Evolutionary conservation across 2,329 filamentous ascomycete genomes (phyloP).

Genomic region (Cryphonectria japonica): DNA sequence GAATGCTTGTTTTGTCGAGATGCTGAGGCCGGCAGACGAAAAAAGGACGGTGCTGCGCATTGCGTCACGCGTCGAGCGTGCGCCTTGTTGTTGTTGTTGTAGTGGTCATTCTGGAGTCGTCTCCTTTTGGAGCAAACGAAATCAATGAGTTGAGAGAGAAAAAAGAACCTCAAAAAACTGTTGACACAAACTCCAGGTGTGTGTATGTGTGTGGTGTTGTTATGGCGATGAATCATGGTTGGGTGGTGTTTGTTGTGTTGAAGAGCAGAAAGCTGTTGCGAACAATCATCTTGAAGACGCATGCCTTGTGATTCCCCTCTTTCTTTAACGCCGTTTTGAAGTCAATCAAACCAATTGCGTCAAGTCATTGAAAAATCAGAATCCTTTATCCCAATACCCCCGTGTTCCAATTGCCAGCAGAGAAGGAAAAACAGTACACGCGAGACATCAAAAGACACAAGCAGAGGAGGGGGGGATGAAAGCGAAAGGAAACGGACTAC

Average conservation of each 20-base stretch:
- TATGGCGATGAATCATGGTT: slow-evolving; percentile 27
- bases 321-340: slow-evolving; percentile 21
- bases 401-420: slow-evolving; percentile 19
- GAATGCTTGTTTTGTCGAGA: slow-evolving; percentile 20
- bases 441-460: slow-evolving; percentile 11
- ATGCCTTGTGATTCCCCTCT: slow-evolving; percentile 14
- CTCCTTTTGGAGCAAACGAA: slow-evolving; percentile 30
- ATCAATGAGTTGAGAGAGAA: slow-evolving; percentile 31
- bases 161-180: slow-evolving; percentile 25
- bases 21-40: slow-evolving; percentile 32
- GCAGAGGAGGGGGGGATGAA: slow-evolving; percentile 6
- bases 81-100: background rate
- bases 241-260: slow-evolving; percentile 12
- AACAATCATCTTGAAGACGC: slow-evolving; percentile 15
- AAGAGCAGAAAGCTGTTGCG: slow-evolving; percentile 24
- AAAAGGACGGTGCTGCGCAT: slow-evolving; percentile 23
- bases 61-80: slow-evolving; percentile 17
- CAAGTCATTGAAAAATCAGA: slow-evolving; percentile 18
- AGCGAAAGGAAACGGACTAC: slow-evolving; percentile 19
- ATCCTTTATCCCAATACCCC: slow-evolving; percentile 12
- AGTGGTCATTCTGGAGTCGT: slow-evolving; percentile 25
- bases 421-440: slow-evolving; percentile 19
- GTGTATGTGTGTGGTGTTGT: slow-evolving; percentile 25
- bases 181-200: slow-evolving; percentile 32
- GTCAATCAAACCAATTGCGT: slow-evolving; percentile 17